Conservation (phyloP, 257 asterid species). For the Gentiana straminea region DNA sequence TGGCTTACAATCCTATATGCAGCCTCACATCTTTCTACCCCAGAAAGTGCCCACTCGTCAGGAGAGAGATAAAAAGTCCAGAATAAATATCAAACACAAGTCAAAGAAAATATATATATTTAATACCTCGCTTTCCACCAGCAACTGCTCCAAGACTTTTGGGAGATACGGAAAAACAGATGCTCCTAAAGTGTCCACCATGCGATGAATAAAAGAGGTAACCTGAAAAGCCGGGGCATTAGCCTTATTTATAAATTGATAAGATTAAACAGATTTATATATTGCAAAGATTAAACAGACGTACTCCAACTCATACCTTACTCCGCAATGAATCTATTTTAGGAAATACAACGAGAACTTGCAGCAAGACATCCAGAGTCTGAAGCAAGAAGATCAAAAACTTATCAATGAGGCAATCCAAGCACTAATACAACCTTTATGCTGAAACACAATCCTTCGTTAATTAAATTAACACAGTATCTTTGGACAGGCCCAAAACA, state of each 20-base stretch:
- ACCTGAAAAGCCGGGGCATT: constrained; percentile 39
- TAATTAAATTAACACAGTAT: not conserved
- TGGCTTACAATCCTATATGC: no score
- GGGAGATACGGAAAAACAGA: constrained; percentile 90
- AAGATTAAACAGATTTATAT: not conserved
- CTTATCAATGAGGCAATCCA: constrained; percentile 1
- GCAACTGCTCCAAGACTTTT: constrained; percentile 78
- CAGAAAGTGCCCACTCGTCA: no score
- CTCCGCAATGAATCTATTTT: constrained; percentile 58
- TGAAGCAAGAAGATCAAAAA: constrained; percentile 11
- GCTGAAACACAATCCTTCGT: no score
- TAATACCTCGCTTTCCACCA: constrained; percentile 79
- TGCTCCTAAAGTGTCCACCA: constrained; percentile 86
- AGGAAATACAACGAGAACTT: constrained; percentile 79
- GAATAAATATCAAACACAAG: no score
- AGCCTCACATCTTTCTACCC: no score
- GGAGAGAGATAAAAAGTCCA: not conserved
- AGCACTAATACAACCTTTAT: not conserved
- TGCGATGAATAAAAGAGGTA: constrained; percentile 88
- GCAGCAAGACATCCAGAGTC: constrained; percentile 58
- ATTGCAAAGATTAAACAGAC: no score
- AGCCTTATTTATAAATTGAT: constrained; percentile 6
- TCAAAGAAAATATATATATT: not conserved
- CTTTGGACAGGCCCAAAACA: not conserved
- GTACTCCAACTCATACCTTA: constrained; percentile 47